Evolutionary conservation across 805 yeast species (phyloP).

Genomic region (Monosporozyma servazzii): DNA sequence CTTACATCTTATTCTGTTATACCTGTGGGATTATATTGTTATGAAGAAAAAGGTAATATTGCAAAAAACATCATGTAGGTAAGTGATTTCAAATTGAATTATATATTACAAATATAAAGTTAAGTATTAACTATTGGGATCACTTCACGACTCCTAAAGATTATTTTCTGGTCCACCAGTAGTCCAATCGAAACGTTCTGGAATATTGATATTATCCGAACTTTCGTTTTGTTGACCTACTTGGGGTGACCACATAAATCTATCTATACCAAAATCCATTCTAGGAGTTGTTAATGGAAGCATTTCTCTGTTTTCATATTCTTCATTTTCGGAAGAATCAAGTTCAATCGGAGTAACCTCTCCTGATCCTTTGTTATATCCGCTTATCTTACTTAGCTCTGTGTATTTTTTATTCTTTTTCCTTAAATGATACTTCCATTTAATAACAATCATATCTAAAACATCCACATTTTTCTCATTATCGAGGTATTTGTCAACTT

Average conservation of each 20-base stretch:
- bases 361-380: neutral
- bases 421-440: constrained; percentile 28
- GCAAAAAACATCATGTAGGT: no score
- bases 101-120: neutral
- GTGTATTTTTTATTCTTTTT: neutral
- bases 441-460: constrained; percentile 29
- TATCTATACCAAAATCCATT: constrained; percentile 22
- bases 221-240: neutral
- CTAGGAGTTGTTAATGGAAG: constrained; percentile 14
- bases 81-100: no score
- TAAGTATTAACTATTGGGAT: neutral
- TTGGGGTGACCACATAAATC: constrained; percentile 26
- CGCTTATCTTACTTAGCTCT: neutral
- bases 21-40: no score
- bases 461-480: constrained; percentile 28
- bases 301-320: neutral
- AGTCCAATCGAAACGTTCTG: neutral
- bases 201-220: neutral
- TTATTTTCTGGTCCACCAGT: neutral
- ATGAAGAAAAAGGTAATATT: no score
- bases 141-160: neutral
- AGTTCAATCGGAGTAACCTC: neutral
- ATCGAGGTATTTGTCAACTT: constrained; percentile 38
- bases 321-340: neutral
- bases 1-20: no score